Percentiles rank a stretch among this genome's conserved stretches.
Conservation (phyloP, 345 rosid species). For the Rhodomyrtus tomentosa region DNA sequence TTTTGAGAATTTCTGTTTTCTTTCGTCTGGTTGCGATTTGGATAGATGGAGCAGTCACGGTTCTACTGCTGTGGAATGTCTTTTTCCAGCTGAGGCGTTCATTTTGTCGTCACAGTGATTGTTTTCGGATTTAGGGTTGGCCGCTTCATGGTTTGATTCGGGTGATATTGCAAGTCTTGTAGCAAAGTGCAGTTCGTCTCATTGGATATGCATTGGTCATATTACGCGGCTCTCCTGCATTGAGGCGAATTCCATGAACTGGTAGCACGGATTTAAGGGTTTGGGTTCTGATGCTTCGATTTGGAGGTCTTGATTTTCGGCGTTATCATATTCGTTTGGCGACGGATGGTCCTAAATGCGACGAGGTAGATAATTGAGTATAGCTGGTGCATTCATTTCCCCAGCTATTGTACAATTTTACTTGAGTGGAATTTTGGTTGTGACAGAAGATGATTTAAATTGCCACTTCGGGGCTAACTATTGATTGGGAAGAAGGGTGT, state of each 20-base stretch:
- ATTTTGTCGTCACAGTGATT: background rate
- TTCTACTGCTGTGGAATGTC: background rate
- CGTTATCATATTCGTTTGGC: background rate
- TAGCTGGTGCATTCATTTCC: background rate
- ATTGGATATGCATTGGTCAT: background rate
- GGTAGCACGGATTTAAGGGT: background rate
- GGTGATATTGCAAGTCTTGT: background rate
- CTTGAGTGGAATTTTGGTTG: slow-evolving; percentile 6
- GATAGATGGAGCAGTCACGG: background rate
- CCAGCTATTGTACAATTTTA: background rate
- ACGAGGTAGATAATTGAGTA: background rate
- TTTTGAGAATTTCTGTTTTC: background rate
- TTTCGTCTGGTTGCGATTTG: background rate
- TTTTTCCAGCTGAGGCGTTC: background rate
- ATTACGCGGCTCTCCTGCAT: background rate
- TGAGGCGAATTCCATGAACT: background rate
- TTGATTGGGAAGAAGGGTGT: slow-evolving; percentile 19
- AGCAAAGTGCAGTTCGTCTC: background rate
- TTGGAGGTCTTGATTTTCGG: background rate
- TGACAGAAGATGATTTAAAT: slow-evolving; percentile 10
- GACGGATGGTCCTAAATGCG: background rate
- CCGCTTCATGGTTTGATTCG: background rate
- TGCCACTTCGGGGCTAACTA: slow-evolving; percentile 13
- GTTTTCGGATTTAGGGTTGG: background rate
- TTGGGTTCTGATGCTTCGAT: background rate